These are phyloP conservation scores for Neophaeococcomyces mojaviensis DNA, from an alignment of 2,329 filamentous ascomycete species.

Conservation along the genomic window DNA sequence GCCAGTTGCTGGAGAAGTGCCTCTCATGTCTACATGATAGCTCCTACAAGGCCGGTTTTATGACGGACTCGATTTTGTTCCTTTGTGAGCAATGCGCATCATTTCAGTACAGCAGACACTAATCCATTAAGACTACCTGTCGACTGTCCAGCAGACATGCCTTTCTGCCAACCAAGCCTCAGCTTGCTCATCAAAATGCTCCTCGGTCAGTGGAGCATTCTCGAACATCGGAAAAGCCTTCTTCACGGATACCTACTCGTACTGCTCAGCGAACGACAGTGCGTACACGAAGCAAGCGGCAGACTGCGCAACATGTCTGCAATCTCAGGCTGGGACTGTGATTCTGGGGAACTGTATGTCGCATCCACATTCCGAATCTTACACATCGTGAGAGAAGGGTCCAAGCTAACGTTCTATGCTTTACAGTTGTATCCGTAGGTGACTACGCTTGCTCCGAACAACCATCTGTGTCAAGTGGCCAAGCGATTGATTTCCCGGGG, in stretches of 20 bases:
- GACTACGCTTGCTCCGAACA: background rate
- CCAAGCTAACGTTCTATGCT: background rate
- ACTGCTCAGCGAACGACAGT: background rate
- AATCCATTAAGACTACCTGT: conserved; percentile 2
- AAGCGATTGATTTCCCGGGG: background rate
- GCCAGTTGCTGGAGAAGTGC: background rate
- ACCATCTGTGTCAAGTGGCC: background rate
- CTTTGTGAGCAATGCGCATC: background rate
- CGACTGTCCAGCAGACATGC: conserved; percentile 6
- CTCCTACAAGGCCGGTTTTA: conserved; percentile 4
- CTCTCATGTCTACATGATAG: conserved; percentile 1
- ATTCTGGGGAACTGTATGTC: conserved; percentile 5
- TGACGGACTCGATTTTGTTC: conserved; percentile 8
- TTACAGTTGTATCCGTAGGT: conserved; percentile 1
- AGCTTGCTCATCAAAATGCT: conserved; percentile 2
- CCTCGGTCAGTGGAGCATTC: background rate
- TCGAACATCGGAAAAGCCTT: conserved; percentile 1
- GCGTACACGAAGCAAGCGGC: background rate
- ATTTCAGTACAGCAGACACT: background rate
- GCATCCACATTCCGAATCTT: background rate
- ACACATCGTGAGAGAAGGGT: background rate
- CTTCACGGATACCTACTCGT: background rate
- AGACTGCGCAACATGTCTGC: background rate
- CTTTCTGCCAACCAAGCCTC: conserved; percentile 1
- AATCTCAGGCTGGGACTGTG: conserved; percentile 3